Evolutionary conservation across 345 rosid species (phyloP).

Genomic region (Abelmoschus esculentus): DNA sequence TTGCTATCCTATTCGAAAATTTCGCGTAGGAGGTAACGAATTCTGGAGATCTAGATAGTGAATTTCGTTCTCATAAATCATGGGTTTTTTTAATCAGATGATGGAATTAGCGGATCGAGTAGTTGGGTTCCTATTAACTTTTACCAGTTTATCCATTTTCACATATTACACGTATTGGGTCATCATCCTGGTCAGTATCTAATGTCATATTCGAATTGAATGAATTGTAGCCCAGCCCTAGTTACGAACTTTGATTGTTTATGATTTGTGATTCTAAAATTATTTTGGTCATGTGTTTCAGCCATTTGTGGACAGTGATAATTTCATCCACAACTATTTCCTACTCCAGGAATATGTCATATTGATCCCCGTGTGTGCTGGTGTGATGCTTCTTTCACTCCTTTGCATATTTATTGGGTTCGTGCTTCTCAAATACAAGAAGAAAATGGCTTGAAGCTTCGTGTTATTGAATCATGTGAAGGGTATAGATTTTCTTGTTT

Average conservation of each 20-base stretch:
- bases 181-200: conserved; percentile 63
- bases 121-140: conserved; percentile 63
- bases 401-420: conserved; percentile 61
- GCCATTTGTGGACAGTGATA: conserved; percentile 90
- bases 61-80: not conserved
- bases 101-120: conserved; percentile 90
- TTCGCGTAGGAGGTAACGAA: not conserved
- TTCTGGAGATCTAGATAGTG: not conserved
- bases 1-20: not conserved
- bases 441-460: conserved; percentile 66
- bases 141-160: conserved; percentile 70
- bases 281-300: conserved; percentile 20
- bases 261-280: no score
- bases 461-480: not conserved
- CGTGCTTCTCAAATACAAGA: conserved; percentile 76
- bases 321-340: conserved; percentile 83
- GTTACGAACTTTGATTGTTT: not conserved
- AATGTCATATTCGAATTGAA: not conserved
- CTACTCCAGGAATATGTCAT: conserved; percentile 80
- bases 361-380: conserved; percentile 65
- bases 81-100: not conserved
- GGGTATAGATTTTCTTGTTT: not conserved
- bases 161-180: conserved; percentile 95
- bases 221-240: not conserved
- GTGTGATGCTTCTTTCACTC: conserved; percentile 57